Evolutionary conservation across 257 asterid species (phyloP), one percentile per base, ranked within the genome.

Genomic region (Lithospermum erythrorhizon): DNA sequence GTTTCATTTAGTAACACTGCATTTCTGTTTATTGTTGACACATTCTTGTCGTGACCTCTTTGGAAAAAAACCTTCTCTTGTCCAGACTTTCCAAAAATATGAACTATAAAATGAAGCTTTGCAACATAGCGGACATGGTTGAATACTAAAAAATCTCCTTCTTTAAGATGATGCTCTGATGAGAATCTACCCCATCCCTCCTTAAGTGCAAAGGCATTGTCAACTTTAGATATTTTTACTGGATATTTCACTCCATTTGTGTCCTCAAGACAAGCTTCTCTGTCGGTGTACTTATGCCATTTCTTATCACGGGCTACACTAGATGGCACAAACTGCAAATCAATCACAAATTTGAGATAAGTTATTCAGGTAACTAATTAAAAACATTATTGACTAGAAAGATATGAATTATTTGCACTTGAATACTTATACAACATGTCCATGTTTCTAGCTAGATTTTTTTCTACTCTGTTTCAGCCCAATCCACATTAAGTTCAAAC

Each of bases 311-410:
- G 62, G 24, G 70, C 81, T 71, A 78, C 75, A 53, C 19, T 25
- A 35, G 85, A 87, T 68, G 97, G 97, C 73, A 87, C 61, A 74
- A 62, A 76, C 97, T 89, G 85, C 77, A 70, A 69, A 58, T 66
- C 17, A 67, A 52, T 35, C 20, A 56, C 23, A 63, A 68, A 53
- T 41, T 30, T 30, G 16, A 37, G 48, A 15, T 11, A 41, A 41
- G 49, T 13, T 41, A 4, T 35, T 13, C 49, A 41, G 49, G 18
- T 13, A 37, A 41, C 49, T 13, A 3, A 11, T 14, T 41, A 41
- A 13, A n/a, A 41, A 41, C 49, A 41, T 41, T 37, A 3, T 37
- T 41, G 5, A 41, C 49, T 41, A 41, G 49, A 41, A 14, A 7
- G 1, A 11, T 41, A 1, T 41, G 18, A 41, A 35, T 35, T 35